Base-by-base conservation (phyloP, 441 rosid species). In the Pelargonium fulgidum region DNA sequence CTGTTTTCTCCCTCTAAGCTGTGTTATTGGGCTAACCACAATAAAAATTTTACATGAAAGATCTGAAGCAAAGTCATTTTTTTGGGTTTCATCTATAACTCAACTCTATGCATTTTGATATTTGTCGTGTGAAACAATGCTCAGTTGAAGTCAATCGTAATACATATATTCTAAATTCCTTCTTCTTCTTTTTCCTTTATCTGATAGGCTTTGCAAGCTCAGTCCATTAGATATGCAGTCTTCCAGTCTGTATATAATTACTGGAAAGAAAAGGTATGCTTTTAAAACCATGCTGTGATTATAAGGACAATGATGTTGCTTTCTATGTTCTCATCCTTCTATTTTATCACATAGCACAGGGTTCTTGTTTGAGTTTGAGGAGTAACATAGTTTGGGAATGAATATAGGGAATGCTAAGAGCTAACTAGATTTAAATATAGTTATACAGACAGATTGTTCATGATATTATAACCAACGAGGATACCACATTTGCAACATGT, bases 261-360 rank as follows among this genome's bases (percentile, higher is more conserved):
- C 72, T 94, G 99, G 99, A 92, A 85, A 81, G 87, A 92, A 9
- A 94, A 94, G 99, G 99, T 92, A 75, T 41, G 74, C 45, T 42
- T 66, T 61, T 11, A 67, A 45, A 62, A 54, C 52, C 42, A 20
- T 42, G 62, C 22, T 62, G 63, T 44, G 62, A 47, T 63, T 74
- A 63, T 36, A 17, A 14, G 59, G 22, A n/a, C 22, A 52, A 52
- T 52, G 24, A 22, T 22, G 1, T 22, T 22, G 24, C 24, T 22
- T 22, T 22, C 24, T 22, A 22, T 22, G 24, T 22, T 22, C 24
- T 22, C 24, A 22, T 22, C 24, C 24, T 22, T 22, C 1, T 22
- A 22, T 24, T 33, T 33, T 56, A 4, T 50, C 58, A 50, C 17
- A 52, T 16, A 52, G 20, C 59, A 52, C 17, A 20, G 17, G 33